Evolutionary conservation across 73 alveolate genomes (phyloP).

Genomic region (Tetrahymena malaccensis): DNA sequence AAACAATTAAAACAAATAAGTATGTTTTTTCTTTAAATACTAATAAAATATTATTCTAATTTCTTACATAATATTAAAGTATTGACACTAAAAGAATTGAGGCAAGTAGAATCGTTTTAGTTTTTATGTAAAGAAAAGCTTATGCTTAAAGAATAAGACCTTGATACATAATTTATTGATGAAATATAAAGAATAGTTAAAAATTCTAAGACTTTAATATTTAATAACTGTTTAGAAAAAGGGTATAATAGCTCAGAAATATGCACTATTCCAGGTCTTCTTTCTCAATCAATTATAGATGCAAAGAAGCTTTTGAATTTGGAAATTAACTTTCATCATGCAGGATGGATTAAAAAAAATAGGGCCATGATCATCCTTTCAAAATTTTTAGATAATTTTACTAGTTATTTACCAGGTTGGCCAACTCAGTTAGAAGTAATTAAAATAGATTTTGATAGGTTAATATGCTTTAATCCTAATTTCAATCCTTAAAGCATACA

Average conservation of each 20-base stretch:
- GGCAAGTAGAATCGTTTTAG: not conserved
- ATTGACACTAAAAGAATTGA: not conserved
- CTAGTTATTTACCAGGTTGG: not conserved
- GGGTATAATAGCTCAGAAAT: not conserved
- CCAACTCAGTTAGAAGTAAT: not conserved
- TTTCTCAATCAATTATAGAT: not conserved
- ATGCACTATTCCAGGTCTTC: not conserved
- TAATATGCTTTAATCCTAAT: not conserved
- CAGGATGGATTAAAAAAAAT: not conserved
- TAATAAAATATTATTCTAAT: no score
- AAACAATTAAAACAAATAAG: not conserved
- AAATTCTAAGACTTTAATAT: not conserved
- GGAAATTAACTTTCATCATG: not conserved
- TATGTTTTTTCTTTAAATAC: not conserved
- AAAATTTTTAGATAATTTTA: not conserved
- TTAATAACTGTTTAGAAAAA: not conserved
- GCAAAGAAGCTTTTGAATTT: not conserved
- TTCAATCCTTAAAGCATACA: not conserved
- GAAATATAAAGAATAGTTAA: not conserved
- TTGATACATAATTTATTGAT: not conserved
- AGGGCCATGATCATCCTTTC: not conserved
- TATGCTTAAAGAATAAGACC: not conserved
- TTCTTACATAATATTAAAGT: not conserved
- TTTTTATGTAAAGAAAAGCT: not conserved
- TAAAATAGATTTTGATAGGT: not conserved